Evolutionary conservation across 345 rosid species (phyloP), one percentile per base, ranked within the genome.

Genomic region (Turritis glabra): DNA sequence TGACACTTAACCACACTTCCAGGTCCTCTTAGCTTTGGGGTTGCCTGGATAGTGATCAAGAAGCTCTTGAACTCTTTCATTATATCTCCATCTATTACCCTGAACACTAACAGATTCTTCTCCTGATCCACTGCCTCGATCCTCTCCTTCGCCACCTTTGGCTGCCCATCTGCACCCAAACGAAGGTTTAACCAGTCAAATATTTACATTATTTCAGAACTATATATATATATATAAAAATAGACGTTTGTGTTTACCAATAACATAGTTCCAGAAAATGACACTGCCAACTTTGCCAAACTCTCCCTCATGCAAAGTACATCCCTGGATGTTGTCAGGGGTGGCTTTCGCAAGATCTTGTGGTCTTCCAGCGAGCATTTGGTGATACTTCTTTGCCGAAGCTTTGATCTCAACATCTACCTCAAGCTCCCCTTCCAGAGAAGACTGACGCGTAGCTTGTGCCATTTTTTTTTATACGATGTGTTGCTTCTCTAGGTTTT

Each of bases 261-360:
- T 61, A 41, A 51, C 53, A 38, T 83, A 85, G 66, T 72, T 70
- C 78, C 85, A 85, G 44, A 15, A 8, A 64, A 83, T 3, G 29
- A 79, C 44, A 18, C 58, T 18, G 12, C 85, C 89, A 17, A 60
- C 54, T 6, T 72, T 67, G 12, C 87, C 89, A 69, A 56, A 82
- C 2, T 80, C 84, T 29, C 89, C 89, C 15, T 80, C 72, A n/a
- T 35, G 82, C 4, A 82, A 38, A 2, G 61, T 80, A 60, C 77
- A 67, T n/a, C 37, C 71, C 2, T 82, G 62, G 8, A 85, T 12
- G 26, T 59, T 73, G 4, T 54, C 65, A 33, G 83, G 74, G 52
- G 57, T 54, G 74, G 69, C 73, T 46, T 53, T 68, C 2, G 77
- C 17, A 12, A 82, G 9, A 48, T 85, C 80, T 23, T 83, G 79